Percentiles rank a stretch among this genome's conserved stretches.
Evolutionary conservation across 2,329 filamentous ascomycete species (phyloP).

Genomic region (Aspergillus pseudoviridinutans): DNA sequence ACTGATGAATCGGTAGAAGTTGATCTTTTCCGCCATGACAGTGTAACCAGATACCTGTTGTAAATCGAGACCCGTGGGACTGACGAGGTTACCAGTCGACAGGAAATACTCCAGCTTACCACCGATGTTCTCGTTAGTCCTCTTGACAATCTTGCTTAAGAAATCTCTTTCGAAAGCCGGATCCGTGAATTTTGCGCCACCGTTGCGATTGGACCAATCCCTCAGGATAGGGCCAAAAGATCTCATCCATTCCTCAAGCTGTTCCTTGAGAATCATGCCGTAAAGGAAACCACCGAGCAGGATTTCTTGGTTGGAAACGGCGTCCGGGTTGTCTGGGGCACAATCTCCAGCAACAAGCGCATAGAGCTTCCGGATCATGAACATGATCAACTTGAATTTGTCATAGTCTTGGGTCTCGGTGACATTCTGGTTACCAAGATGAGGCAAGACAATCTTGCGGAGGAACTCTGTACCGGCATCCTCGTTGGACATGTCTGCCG

Average conservation of each 20-base stretch:
- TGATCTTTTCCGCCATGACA: conserved; percentile 97
- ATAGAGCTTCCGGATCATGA: conserved; percentile 96
- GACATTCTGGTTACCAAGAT: conserved; percentile 81
- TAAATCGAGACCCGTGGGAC: conserved; percentile 85
- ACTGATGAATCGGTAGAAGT: conserved; percentile 96
- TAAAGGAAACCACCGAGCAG: conserved; percentile 90
- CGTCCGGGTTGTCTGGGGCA: conserved; percentile 90
- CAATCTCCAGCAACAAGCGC: conserved; percentile 89
- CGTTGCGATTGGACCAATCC: conserved; percentile 54
- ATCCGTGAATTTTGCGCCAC: conserved; percentile 63
- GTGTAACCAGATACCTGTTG: conserved; percentile 95
- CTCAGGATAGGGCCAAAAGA: conserved; percentile 53
- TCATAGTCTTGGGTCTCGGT: conserved; percentile 79
- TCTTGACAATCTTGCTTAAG: conserved; percentile 68
- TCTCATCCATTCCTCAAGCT: conserved; percentile 83
- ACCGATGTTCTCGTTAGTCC: conserved; percentile 84
- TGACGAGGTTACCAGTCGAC: conserved; percentile 89
- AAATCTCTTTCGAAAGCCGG: conserved; percentile 78
- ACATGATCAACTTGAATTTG: conserved; percentile 90
- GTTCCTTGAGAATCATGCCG: conserved; percentile 92
- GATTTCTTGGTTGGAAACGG: conserved; percentile 93
- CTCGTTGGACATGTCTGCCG: conserved; percentile 78
- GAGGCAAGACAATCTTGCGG: conserved; percentile 82
- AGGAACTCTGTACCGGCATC: conserved; percentile 90
- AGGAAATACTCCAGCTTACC: conserved; percentile 89